Evolutionary conservation across 2,329 filamentous ascomycete genomes (phyloP).

Genomic region (Sarocladium brachiariae): DNA sequence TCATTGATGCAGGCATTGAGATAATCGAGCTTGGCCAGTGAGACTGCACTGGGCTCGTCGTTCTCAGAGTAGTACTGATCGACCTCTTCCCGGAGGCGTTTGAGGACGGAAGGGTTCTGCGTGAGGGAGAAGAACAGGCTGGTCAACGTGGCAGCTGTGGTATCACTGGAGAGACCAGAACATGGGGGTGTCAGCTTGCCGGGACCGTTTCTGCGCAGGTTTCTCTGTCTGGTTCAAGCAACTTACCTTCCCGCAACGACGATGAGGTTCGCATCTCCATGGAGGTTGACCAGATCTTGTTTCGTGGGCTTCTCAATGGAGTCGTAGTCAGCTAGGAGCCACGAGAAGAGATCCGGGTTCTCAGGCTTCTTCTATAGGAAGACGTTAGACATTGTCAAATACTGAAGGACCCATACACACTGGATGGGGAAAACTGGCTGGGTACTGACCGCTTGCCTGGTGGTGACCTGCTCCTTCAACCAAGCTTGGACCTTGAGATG

Average conservation of each 20-base stretch:
- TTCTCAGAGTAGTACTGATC: background rate
- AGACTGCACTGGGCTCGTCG: background rate
- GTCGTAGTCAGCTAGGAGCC: slow-evolving; percentile 19
- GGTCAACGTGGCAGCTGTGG: slow-evolving; percentile 26
- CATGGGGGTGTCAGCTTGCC: too few species aligned
- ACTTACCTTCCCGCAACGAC: slow-evolving; percentile 21
- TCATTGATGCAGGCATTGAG: slow-evolving; percentile 32
- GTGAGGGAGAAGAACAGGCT: slow-evolving; percentile 26
- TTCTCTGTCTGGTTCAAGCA: too few species aligned
- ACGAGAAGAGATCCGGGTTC: slow-evolving; percentile 19
- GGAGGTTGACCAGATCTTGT: slow-evolving; percentile 15
- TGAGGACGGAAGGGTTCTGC: slow-evolving; percentile 16
- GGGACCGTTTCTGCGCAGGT: too few species aligned
- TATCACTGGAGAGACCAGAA: slow-evolving; percentile 21
- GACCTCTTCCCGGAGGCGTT: background rate
- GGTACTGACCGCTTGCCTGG: background rate
- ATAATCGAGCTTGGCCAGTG: slow-evolving; percentile 14
- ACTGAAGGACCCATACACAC: too few species aligned
- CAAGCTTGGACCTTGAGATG: slow-evolving; percentile 11
- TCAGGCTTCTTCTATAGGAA: background rate
- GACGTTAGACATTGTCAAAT: too few species aligned
- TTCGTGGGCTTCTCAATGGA: slow-evolving; percentile 12
- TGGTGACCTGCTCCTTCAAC: background rate
- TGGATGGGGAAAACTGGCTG: too few species aligned
- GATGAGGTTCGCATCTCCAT: slow-evolving; percentile 20